A percentile compares a stretch with the other conserved stretches of the same genome.
phyloP scores from a whole-genome alignment of 176 grass and related monocot genomes.

The Dactylis glomerata region DNA sequence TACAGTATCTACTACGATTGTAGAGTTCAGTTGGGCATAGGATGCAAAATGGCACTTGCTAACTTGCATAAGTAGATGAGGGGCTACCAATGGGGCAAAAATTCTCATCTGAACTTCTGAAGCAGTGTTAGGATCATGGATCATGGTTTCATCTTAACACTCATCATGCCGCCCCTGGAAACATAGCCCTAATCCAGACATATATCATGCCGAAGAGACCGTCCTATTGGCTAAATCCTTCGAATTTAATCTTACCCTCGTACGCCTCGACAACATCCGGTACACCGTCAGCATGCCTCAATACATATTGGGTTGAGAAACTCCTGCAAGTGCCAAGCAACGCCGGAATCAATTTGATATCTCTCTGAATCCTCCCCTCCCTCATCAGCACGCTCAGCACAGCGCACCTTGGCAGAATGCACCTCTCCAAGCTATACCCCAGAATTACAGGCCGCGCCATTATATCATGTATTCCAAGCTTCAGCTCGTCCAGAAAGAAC shows the following conservation, averaged over 20 bases:
- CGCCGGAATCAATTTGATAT: neutral
- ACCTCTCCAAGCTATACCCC: constrained; percentile 41
- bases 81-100: too few relatives aligned
- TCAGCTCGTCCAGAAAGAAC: too few relatives aligned
- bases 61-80: constrained; percentile 5
- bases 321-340: neutral
- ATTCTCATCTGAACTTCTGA: too few relatives aligned
- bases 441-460: constrained; percentile 10
- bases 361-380: constrained; percentile 28
- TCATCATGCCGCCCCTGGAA: too few relatives aligned
- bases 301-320: constrained; percentile 11
- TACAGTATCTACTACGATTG: neutral
- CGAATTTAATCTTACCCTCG: too few relatives aligned
- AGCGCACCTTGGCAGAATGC: constrained; percentile 34
- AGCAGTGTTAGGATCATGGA: too few relatives aligned
- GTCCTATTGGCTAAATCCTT: too few relatives aligned
- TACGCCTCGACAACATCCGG: too few relatives aligned
- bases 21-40: neutral
- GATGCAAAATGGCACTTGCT: neutral
- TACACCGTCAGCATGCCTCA: too few relatives aligned
- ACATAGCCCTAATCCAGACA: too few relatives aligned
- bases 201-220: too few relatives aligned
- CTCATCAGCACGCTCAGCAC: constrained; percentile 44
- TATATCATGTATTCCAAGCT: constrained; percentile 4
- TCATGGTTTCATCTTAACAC: too few relatives aligned